Percentiles rank a stretch among this genome's conserved stretches.
Evolutionary conservation across 2,329 filamentous ascomycete species (phyloP).

Genomic region (Calonectria naviculata): DNA sequence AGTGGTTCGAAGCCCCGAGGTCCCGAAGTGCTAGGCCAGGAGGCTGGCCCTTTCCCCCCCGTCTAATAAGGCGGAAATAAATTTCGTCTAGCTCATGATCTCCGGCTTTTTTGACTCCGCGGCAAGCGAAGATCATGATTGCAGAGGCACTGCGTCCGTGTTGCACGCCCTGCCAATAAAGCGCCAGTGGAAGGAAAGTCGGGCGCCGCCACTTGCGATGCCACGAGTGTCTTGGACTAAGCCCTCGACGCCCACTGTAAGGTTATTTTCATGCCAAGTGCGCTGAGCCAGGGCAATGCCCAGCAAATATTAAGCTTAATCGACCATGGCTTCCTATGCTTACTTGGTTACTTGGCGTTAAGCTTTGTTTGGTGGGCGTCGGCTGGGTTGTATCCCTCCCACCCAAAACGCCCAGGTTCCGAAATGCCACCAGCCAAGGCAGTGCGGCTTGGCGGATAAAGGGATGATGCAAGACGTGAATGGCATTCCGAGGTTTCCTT

Average conservation of each 20-base stretch:
- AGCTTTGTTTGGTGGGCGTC: conserved; percentile 1
- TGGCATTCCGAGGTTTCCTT: neutral
- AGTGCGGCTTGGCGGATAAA: neutral
- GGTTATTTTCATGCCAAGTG: neutral
- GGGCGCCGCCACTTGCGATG: neutral
- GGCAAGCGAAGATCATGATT: neutral
- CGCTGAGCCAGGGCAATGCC: neutral
- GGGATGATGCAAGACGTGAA: neutral
- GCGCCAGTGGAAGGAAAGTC: neutral
- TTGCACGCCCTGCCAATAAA: neutral
- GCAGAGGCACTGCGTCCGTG: neutral
- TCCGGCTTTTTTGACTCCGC: neutral
- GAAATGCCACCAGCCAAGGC: neutral
- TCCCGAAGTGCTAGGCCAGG: neutral
- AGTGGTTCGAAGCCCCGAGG: neutral
- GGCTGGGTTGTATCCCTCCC: neutral
- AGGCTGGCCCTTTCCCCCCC: neutral
- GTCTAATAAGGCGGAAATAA: neutral
- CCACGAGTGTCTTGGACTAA: neutral
- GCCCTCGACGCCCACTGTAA: neutral
- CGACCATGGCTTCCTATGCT: neutral
- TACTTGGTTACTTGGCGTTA: neutral
- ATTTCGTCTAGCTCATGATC: neutral
- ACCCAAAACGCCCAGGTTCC: neutral
- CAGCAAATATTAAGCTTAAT: conserved; percentile 1